Base-by-base conservation (phyloP, 176 grass and related monocot genomes). In the Saccharum spontaneum region DNA sequence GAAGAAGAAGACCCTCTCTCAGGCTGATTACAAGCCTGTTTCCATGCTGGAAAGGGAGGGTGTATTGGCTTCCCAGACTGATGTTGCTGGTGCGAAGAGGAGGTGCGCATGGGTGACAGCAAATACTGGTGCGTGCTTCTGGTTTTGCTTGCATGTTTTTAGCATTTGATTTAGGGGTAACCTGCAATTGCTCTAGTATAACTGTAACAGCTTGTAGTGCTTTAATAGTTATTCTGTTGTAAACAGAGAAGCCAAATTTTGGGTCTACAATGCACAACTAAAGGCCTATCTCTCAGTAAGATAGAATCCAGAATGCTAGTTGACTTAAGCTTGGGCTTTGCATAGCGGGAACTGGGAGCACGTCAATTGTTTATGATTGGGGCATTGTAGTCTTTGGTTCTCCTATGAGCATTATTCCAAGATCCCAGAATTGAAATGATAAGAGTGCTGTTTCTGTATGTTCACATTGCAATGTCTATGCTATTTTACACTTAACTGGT, bases 21-120 rank as follows among this genome's bases (percentile, higher is more conserved):
- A 88, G 39, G 30, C 83, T 44, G 86, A 86, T 68, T 86, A 90
- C 20, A 91, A 86, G 81, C 38, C 74, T 39, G 79, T 75, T 67
- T 59, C 80, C 16, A 92, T 86, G 79, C 86, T 90, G 50, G 90
- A 95, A 23, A 90, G 84, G 80, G 91, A 91, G 63, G 30, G 61
- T 73, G 75, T 82, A 15, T 66, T 65, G 5, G 81, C 76, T 74
- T 87, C 70, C 30, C 20, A 71, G 16, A 72, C 28, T 4, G 91
- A 94, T n/a, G 73, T 72, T 34, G 50, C 81, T 80, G 83, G 85
- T 16, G 68, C 86, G 31, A 98, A 92, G 93, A 92, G 76, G 73
- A 95, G 87, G 83, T 98, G 96, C 12, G 73, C 93, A 0, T 98
- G 96, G 96, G 93, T 98, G 41, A 95, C 96, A 12, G 69, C 96